phyloP scores from a whole-genome alignment of 768 basidiomycete genomes.

The Amanita thiersii region DNA sequence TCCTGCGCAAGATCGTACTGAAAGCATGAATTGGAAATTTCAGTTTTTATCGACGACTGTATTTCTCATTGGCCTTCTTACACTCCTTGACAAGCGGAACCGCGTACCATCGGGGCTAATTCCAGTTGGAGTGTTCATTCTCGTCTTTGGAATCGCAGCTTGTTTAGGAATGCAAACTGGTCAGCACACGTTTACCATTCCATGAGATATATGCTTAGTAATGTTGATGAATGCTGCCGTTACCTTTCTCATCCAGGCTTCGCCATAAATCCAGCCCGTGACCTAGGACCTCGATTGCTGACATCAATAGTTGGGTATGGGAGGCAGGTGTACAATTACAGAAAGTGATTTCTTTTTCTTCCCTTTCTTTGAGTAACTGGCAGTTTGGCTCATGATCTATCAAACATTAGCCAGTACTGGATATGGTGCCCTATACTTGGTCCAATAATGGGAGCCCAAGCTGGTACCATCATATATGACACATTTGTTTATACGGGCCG shows the following conservation, averaged over 20 bases:
- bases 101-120: constrained; percentile 43
- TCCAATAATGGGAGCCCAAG: constrained; percentile 51
- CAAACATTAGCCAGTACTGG: constrained; percentile 61
- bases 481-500: constrained; percentile 48
- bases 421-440: constrained; percentile 60
- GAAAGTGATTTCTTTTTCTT: constrained; percentile 30
- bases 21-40: no score
- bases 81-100: constrained; percentile 46
- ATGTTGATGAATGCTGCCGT: background rate
- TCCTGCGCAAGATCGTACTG: no score
- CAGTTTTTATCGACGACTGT: constrained; percentile 52
- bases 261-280: constrained; percentile 28
- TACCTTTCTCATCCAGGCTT: constrained; percentile 16
- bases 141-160: constrained; percentile 46
- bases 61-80: constrained; percentile 46
- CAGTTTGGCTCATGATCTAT: constrained; percentile 14
- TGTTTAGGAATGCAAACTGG: constrained; percentile 54
- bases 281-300: constrained; percentile 56
- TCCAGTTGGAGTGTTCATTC: constrained; percentile 47
- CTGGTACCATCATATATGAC: constrained; percentile 53
- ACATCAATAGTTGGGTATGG: constrained; percentile 72
- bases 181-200: no score
- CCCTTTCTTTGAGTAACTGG: background rate
- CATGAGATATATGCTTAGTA: background rate
- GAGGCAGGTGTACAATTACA: constrained; percentile 29